Evolutionary conservation across 345 rosid genomes (phyloP).

Genomic region (Rhodamnia argentea): DNA sequence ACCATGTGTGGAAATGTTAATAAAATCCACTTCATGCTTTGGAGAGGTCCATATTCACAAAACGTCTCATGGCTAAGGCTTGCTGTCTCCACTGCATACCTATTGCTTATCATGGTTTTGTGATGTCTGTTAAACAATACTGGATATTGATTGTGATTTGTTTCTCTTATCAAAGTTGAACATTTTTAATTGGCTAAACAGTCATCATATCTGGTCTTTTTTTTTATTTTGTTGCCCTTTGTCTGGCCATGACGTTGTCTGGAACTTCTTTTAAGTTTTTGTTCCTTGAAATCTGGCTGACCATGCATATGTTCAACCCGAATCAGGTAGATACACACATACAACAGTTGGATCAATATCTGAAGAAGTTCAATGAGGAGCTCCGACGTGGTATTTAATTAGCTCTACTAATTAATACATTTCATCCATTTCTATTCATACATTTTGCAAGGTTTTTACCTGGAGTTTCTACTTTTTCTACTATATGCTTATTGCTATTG

Average conservation of each 20-base stretch:
- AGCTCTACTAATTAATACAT: no score
- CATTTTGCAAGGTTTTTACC: background rate
- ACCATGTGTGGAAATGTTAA: background rate
- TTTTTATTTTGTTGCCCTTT: background rate
- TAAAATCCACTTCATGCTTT: background rate
- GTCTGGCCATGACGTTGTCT: background rate
- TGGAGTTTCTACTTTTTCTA: background rate
- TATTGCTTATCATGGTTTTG: background rate
- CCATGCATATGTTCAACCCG: background rate
- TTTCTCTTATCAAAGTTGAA: background rate
- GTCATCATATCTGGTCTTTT: background rate
- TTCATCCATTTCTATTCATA: background rate
- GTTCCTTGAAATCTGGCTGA: background rate
- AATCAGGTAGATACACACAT: conserved; percentile 92
- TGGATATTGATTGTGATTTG: background rate
- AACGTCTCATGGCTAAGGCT: background rate
- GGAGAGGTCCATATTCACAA: background rate
- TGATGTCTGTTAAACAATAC: background rate
- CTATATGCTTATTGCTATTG: background rate
- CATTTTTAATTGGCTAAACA: background rate
- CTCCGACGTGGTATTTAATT: conserved; percentile 54
- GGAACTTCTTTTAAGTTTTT: background rate
- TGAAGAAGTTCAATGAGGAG: conserved; percentile 73
- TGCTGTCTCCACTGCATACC: background rate
- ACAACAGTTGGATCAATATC: conserved; percentile 85